Evolutionary conservation across 2,329 filamentous ascomycete species (phyloP), one percentile per base, ranked within the genome.

Genomic region (Exophiala bonariae): DNA sequence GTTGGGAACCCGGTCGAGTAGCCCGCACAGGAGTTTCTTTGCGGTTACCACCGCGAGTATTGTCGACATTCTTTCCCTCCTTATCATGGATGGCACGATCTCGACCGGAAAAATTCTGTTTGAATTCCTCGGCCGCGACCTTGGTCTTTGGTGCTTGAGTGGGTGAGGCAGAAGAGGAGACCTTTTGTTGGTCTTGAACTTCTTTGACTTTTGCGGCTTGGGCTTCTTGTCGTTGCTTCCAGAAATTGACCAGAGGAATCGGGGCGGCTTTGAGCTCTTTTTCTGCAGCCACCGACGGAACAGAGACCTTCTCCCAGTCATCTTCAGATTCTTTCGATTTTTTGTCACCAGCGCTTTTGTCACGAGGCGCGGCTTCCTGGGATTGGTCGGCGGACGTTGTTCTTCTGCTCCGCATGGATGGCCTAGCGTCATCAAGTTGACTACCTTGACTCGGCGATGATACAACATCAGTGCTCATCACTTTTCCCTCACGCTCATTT

Each of bases 221-320:
- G 58, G 82, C 83, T 61, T 89, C 85, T 59, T 79, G 85, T 46
- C 91, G 81, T 68, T 91, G 82, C 54, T 84, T 80, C 92, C 93
- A 99, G 53, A 91, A 75, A 66, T 99, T 99, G 48, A 96, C 86
- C 2, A 82, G 68, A 1, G 93, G 93, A 34, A 87, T 77, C 22
- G 89, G 86, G 14, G 92, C 92, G 51, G 93, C 89, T 37, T 86
- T 85, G 33, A 96, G 75, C 59, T 85, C 79, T 52, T 73, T 68
- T 35, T 81, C 71, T 3, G 49, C 48, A 23, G 49, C 37, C 41
- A 54, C 38, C 10, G 57, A 60, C 59, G 79, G 72, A 11, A 74
- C 73, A 51, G 80, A 72, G 50, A 79, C 77, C 57, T 80, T 80
- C 59, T 83, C 80, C 56, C 83, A 82, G 35, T 78, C 74, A 14